These are phyloP conservation scores for Lecanicillium sp. DNA, from an alignment of 2,329 filamentous ascomycete genomes.

Conservation along the genomic window DNA sequence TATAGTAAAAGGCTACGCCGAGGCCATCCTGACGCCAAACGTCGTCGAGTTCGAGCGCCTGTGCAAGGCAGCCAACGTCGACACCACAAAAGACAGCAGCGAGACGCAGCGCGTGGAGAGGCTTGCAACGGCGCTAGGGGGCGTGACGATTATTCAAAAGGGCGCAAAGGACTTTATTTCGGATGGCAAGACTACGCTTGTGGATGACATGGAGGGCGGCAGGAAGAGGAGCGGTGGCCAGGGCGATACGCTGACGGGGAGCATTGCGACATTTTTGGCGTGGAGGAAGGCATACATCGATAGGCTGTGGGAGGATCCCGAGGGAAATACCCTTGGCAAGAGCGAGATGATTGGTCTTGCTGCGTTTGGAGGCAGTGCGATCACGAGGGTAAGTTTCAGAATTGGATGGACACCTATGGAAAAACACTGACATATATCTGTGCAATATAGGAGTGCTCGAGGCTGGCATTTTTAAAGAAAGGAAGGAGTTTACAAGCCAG, in stretches of 20 bases:
- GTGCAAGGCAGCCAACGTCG: conserved; percentile 65
- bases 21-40: conserved; percentile 89
- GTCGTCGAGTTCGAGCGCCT: conserved; percentile 86
- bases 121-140: conserved; percentile 69
- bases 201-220: conserved; percentile 72
- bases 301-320: conserved; percentile 60
- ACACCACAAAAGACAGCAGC: conserved; percentile 33
- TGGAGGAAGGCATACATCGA: conserved; percentile 87
- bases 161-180: conserved; percentile 75
- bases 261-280: conserved; percentile 77
- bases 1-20: conserved; percentile 70
- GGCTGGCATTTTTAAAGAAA: conserved; percentile 76
- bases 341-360: conserved; percentile 65
- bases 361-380: conserved; percentile 77
- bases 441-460: conserved; percentile 71
- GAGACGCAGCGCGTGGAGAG: conserved; percentile 48
- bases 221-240: conserved; percentile 89
- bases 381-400: conserved; percentile 62
- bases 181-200: conserved; percentile 66
- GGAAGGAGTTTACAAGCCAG: conserved; percentile 87
- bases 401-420: not conserved
- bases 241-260: conserved; percentile 89
- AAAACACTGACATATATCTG: no score
- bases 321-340: conserved; percentile 35
- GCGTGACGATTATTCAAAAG: conserved; percentile 89